Evolutionary conservation across 2,329 filamentous ascomycete species (phyloP).

Genomic region (Nannizzia gypsea): DNA sequence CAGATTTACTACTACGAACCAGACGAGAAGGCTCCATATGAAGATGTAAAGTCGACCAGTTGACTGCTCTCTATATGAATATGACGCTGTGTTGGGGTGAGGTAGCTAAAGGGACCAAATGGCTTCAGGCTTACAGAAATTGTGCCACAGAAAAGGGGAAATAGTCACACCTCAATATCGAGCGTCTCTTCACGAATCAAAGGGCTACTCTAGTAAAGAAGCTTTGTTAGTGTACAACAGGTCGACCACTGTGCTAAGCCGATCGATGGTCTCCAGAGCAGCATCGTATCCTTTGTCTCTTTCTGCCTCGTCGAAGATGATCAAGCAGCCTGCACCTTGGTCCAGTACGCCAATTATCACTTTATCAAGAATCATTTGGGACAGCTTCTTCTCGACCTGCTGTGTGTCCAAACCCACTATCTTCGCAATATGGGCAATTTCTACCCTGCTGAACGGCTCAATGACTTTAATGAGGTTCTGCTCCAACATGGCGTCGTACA

Average conservation of each 20-base stretch:
- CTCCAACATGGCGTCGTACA: constrained; percentile 98
- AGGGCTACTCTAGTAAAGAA: constrained; percentile 69
- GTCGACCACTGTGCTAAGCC: constrained; percentile 93
- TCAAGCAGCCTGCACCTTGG: constrained; percentile 92
- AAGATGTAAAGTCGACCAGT: neutral
- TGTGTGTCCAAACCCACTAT: constrained; percentile 94
- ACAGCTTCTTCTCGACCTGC: constrained; percentile 95
- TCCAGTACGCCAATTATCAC: constrained; percentile 96
- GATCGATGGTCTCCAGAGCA: constrained; percentile 87
- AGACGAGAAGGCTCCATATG: neutral
- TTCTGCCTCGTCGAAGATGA: constrained; percentile 91
- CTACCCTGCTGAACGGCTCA: constrained; percentile 92
- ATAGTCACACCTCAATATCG: neutral
- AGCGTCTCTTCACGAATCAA: neutral
- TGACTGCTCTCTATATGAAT: neutral
- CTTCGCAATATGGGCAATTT: constrained; percentile 92
- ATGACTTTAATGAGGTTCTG: constrained; percentile 99
- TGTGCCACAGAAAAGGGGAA: neutral
- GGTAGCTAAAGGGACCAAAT: neutral
- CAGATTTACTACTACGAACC: no score
- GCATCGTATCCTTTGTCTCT: constrained; percentile 90
- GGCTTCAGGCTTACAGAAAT: neutral
- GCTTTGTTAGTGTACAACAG: constrained; percentile 97
- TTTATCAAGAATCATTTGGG: constrained; percentile 99
- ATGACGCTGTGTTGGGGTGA: neutral